Conservation (phyloP, 2,329 filamentous ascomycete genomes). For the Triangularia verruculosa region DNA sequence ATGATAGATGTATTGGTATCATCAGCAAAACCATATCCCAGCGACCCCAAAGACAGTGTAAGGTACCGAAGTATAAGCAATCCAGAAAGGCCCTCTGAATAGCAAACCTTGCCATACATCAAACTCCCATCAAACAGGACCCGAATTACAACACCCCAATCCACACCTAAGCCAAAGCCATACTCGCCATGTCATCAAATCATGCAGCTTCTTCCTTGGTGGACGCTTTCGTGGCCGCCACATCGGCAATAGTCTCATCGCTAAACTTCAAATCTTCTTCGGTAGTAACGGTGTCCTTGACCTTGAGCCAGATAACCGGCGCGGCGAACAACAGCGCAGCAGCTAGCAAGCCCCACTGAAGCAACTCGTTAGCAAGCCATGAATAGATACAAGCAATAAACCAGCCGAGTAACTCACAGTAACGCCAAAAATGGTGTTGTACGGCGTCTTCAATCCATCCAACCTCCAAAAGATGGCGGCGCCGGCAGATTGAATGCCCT, state of each 20-base stretch:
- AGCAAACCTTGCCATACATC: not conserved
- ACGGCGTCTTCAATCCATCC: slow-evolving; percentile 61
- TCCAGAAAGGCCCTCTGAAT: not conserved
- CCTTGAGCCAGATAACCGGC: slow-evolving; percentile 74
- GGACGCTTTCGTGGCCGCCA: slow-evolving; percentile 36
- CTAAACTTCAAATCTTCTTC: slow-evolving; percentile 83
- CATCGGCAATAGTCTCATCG: slow-evolving; percentile 76
- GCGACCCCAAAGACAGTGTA: not conserved
- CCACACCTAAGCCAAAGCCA: not conserved
- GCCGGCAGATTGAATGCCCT: slow-evolving; percentile 76
- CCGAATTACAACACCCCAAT: not conserved
- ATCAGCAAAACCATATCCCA: not conserved
- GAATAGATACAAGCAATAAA: not conserved
- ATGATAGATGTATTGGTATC: not conserved
- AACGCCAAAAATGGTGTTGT: slow-evolving; percentile 66
- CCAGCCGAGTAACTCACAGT: slow-evolving; percentile 39
- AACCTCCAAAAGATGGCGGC: slow-evolving; percentile 73
- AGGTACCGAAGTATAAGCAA: not conserved
- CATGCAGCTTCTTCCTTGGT: not conserved
- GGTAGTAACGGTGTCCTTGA: slow-evolving; percentile 75
- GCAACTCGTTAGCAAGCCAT: slow-evolving; percentile 5
- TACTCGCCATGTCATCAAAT: not conserved
- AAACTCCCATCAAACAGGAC: not conserved
- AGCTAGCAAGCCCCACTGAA: slow-evolving; percentile 69
- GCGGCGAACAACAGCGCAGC: slow-evolving; percentile 73